Evolutionary conservation across 257 asterid genomes (phyloP).

Genomic region (Plectranthus barbatus): DNA sequence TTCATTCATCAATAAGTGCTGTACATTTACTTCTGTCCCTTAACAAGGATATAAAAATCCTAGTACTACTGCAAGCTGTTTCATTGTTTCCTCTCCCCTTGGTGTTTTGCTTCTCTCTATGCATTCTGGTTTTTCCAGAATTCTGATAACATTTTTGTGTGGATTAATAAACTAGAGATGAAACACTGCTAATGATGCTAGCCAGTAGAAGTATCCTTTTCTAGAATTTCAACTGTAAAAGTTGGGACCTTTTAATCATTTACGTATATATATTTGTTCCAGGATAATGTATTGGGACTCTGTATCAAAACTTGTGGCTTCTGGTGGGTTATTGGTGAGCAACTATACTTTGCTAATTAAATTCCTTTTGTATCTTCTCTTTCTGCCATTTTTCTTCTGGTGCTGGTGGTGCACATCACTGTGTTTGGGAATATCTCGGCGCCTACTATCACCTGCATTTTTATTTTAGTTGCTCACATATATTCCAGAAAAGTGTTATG

Average conservation of each 20-base stretch:
- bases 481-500: not conserved
- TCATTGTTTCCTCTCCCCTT: not conserved
- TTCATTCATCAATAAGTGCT: not conserved
- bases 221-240: conserved; percentile 7
- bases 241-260: conserved; percentile 5
- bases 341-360: conserved; percentile 3
- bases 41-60: not conserved
- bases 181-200: conserved; percentile 1
- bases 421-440: not conserved
- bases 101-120: not conserved
- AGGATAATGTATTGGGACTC: conserved; percentile 96
- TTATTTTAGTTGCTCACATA: not conserved
- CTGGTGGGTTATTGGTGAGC: conserved; percentile 92
- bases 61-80: not conserved
- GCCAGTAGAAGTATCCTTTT: not conserved
- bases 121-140: not conserved
- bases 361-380: not conserved
- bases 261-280: conserved; percentile 15
- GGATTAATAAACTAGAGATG: not conserved
- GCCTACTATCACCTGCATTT: not conserved
- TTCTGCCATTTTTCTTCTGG: not conserved
- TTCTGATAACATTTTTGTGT: not conserved
- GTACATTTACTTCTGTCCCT: not conserved
- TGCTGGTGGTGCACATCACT: not conserved
- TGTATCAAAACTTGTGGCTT: conserved; percentile 60